Percentiles rank a stretch among this genome's conserved stretches.
These are phyloP conservation scores for Crucihimalaya himalaica DNA, from an alignment of 345 rosid genomes.

Conservation along the genomic window DNA sequence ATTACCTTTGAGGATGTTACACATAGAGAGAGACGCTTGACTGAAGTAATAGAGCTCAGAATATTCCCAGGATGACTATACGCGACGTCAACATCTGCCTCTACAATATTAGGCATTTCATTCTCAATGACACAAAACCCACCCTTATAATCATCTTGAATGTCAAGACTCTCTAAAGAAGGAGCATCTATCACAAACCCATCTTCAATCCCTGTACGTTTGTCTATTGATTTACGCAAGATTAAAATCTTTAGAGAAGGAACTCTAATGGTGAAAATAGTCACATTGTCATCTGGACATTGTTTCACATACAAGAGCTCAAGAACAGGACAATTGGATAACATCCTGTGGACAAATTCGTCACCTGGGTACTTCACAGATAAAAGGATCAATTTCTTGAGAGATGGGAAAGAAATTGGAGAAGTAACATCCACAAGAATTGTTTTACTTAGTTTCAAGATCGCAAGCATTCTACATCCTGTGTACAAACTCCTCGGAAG, in stretches of 20 bases:
- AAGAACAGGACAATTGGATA: neutral
- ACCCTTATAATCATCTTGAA: neutral
- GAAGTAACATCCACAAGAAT: neutral
- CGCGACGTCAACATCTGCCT: neutral
- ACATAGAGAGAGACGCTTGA: neutral
- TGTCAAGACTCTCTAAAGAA: neutral
- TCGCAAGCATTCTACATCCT: neutral
- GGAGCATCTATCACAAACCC: constrained; percentile 10
- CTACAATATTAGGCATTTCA: neutral
- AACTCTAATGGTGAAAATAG: neutral
- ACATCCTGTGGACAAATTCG: neutral
- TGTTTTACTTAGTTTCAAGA: neutral
- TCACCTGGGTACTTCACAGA: neutral
- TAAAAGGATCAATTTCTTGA: neutral
- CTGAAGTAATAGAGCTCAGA: neutral
- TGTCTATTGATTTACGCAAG: neutral
- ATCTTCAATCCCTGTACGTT: neutral
- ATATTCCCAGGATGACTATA: neutral
- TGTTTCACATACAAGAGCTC: neutral
- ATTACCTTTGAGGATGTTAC: neutral
- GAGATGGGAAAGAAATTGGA: neutral
- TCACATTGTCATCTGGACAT: neutral
- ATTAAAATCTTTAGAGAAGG: neutral
- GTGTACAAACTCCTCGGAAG: neutral
- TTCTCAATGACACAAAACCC: neutral